These are phyloP conservation scores for Diplocarpon rosae DNA, from an alignment of 2,329 filamentous ascomycete genomes.

Conservation along the genomic window DNA sequence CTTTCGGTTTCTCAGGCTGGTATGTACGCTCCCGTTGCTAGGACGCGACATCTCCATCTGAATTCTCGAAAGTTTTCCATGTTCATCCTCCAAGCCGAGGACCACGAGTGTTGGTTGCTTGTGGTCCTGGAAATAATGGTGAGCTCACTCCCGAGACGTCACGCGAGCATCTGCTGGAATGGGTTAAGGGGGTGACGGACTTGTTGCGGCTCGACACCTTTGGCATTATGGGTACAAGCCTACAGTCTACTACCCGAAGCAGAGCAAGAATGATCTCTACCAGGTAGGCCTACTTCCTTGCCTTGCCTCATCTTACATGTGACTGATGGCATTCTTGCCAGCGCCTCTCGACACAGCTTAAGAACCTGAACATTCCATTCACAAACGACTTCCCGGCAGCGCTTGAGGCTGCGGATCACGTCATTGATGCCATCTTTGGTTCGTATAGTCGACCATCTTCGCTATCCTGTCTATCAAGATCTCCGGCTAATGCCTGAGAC, in stretches of 20 bases:
- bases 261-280: slow-evolving; percentile 82
- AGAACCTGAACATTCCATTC: slow-evolving; percentile 74
- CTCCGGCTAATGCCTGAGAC: not conserved
- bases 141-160: slow-evolving; percentile 9
- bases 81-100: slow-evolving; percentile 68
- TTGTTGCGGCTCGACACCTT: slow-evolving; percentile 88
- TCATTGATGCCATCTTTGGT: slow-evolving; percentile 93
- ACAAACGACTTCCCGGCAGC: slow-evolving; percentile 65
- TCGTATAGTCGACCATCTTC: slow-evolving; percentile 15
- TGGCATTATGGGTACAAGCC: slow-evolving; percentile 86
- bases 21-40: slow-evolving; percentile 29
- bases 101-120: slow-evolving; percentile 71
- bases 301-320: not conserved
- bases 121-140: slow-evolving; percentile 72
- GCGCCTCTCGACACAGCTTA: slow-evolving; percentile 75
- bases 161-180: not conserved
- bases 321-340: slow-evolving; percentile 27
- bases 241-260: slow-evolving; percentile 85
- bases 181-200: slow-evolving; percentile 69
- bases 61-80: slow-evolving; percentile 54
- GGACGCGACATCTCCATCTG: not conserved
- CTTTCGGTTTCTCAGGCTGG: slow-evolving; percentile 86
- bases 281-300: slow-evolving; percentile 40
- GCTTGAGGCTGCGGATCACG: slow-evolving; percentile 58
- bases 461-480: slow-evolving; percentile 3